Base-by-base conservation (phyloP, 2,329 filamentous ascomycete species). In the Colletotrichum truncatum region DNA sequence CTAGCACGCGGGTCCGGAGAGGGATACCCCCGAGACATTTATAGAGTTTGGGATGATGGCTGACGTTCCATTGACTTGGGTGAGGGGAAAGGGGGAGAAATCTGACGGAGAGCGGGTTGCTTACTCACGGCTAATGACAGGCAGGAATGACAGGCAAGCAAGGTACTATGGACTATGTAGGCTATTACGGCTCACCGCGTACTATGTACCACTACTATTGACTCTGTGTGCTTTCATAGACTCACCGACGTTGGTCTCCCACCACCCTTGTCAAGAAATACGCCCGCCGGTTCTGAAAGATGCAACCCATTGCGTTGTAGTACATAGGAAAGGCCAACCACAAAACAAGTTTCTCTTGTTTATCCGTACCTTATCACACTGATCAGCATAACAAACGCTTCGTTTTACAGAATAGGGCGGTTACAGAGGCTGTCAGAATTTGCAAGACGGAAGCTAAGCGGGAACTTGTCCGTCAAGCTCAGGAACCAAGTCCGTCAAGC, bases 41-140 rank as follows among this genome's bases (percentile, higher is more conserved):
- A 59, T 52, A 64, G 45, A 45, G 45, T 18, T 51, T 30, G 43
- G 38, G 30, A 38, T 39, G 30, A 16, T 32, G 11, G 34, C 16
- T 38, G 25, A 30, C 28, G 57, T 56, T 14, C 34, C 53, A 58
- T 51, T 46, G 43, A 28, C 52, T 58, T 56, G n/a, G 21, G 32
- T 10, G 30, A 55, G 18, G 26, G 26, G 21, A 23, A 49, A 21
- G n/a, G 28, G n/a, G 8, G 32, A 18, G 28, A 28, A 2, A 23
- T 56, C 36, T n/a, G 16, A 9, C 23, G 16, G 23, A 23, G 14
- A n/a, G 38, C 39, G 32, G 59, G 32, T 18, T 46, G 32, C 11
- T 43, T 34, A 26, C 51, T 8, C 11, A 49, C 28, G 32, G 55
- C 12, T 3, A 16, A n/a, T 18, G 23, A 3, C 7, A 11, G 8